Base-by-base conservation (phyloP, 1,284 basidiomycete species). In the Pisolithus thermaeus region DNA sequence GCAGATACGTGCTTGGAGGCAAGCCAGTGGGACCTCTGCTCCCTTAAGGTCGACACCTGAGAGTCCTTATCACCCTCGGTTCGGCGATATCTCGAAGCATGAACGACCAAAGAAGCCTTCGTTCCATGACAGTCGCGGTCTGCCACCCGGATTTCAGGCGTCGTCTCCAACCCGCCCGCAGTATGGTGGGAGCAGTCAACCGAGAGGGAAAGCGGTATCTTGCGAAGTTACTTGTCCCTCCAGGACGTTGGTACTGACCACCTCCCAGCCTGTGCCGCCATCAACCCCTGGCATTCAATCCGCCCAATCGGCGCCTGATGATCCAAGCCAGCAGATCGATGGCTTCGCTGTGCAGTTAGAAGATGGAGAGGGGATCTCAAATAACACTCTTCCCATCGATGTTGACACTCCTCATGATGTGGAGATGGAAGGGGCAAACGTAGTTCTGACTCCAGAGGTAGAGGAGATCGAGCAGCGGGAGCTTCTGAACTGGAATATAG, bases 401-500 rank as follows among this genome's bases (percentile, higher is more conserved):
- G 40, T 49, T 22, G 52, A 46, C 2, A 39, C 43, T 11, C n/a
- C 38, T n/a, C 40, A 54, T n/a, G 62, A 68, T 47, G 52, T 64
- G 47, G 51, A 56, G 9, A 63, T 65, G 53, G 28, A 46, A 45
- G 64, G 37, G 42, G 49, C 47, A 14, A 50, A 51, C 4, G 56
- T 57, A 23, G 53, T 28, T 25, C 44, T 53, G 39, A 32, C 51
- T 0, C 37, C 46, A 11, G 52, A 51, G 12, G 53, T 63, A 28
- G 73, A 72, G 41, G 67, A 69, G 25, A 32, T 68, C 27, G 67
- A 73, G 32, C 55, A 61, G 16, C 51, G 72, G 25, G 64, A 70
- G 42, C 65, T 69, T 49, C 67, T 74, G 27, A 74, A 77, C 56
- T 80, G 78, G 78, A 76, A 72, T 52, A 69, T 72, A 27, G 77